Evolutionary conservation across 176 grass and related monocot species (phyloP).

Genomic region (Zoysia japonica): DNA sequence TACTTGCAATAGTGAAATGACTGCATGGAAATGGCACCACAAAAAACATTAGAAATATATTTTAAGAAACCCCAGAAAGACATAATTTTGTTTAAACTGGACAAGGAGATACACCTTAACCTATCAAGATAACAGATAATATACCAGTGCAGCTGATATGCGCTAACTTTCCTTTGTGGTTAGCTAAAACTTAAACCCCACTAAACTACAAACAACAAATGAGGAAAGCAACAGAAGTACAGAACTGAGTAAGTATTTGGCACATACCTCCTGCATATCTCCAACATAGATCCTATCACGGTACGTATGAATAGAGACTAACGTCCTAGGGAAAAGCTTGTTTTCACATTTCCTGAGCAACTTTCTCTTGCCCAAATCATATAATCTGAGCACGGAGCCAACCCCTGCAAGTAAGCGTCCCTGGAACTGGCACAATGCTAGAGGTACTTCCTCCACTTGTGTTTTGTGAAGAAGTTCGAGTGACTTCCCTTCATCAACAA

Average conservation of each 20-base stretch:
- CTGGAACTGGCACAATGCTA: constrained; percentile 88
- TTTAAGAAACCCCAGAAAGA: not conserved
- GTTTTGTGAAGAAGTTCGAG: constrained; percentile 98
- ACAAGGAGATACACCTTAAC: constrained; percentile 7
- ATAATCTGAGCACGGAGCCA: constrained; percentile 85
- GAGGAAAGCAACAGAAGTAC: constrained; percentile 16
- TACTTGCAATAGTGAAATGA: constrained; percentile 99
- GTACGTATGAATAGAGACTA: constrained; percentile 93
- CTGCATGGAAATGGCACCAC: constrained; percentile 54
- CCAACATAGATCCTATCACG: constrained; percentile 97
- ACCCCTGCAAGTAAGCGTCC: constrained; percentile 89
- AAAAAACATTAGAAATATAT: constrained; percentile 44
- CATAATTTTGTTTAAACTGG: constrained; percentile 2
- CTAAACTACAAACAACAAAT: not conserved
- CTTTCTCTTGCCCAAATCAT: constrained; percentile 89
- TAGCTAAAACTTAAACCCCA: not conserved
- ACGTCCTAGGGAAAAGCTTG: constrained; percentile 83
- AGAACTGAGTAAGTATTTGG: constrained; percentile 10
- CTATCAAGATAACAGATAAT: not conserved
- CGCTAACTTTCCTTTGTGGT: constrained; percentile 5
- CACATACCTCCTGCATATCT: constrained; percentile 92
- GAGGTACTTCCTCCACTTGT: constrained; percentile 92
- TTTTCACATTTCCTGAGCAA: constrained; percentile 98
- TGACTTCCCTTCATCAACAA: constrained; percentile 86
- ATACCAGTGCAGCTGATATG: not conserved